Evolutionary conservation across 139 green algal genomes (phyloP).

Genomic region (Tetraselmis striata): DNA sequence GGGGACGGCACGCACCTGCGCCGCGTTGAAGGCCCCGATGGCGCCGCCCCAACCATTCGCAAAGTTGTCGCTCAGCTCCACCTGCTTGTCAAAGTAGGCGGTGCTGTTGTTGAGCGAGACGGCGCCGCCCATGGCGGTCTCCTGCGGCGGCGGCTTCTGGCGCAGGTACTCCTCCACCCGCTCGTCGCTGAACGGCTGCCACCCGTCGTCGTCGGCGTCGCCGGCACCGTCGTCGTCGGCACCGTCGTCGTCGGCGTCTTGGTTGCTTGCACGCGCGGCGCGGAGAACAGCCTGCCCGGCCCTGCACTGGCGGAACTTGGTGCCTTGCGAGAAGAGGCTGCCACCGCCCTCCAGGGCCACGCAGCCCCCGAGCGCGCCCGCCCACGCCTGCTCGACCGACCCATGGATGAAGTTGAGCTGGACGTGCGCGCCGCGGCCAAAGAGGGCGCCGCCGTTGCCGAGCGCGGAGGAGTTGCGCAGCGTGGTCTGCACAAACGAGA

Average conservation of each 20-base stretch:
- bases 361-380: background rate
- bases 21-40: background rate
- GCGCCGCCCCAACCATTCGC: background rate
- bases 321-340: background rate
- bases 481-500: background rate
- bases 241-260: background rate
- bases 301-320: background rate
- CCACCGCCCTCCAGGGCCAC: background rate
- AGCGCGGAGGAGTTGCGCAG: background rate
- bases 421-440: background rate
- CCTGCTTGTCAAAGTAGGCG: background rate
- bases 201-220: background rate
- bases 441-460: background rate
- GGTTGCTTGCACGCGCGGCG: no score
- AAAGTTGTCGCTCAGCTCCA: background rate
- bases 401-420: background rate
- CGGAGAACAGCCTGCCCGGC: background rate
- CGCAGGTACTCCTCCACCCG: background rate
- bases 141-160: background rate
- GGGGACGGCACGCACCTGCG: no score
- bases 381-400: background rate
- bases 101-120: background rate
- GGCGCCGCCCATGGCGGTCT: background rate
- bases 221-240: no score
- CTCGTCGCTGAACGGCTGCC: background rate